Conservation (phyloP, 2,329 filamentous ascomycete species). For the Colletotrichum shisoi region DNA sequence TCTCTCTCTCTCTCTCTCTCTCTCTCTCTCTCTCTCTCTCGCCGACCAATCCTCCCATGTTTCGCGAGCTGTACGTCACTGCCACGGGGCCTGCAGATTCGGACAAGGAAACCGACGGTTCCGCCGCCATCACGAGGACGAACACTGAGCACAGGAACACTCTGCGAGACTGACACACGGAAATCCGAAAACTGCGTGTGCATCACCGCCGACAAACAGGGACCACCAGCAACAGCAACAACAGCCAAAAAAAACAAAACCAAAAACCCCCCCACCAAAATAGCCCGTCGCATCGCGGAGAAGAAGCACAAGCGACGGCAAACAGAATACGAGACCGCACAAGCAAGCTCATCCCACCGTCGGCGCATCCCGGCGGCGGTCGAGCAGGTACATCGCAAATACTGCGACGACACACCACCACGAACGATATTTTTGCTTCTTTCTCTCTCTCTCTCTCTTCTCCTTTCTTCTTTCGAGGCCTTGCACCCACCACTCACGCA, state of each 20-base stretch:
- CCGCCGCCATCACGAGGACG: neutral
- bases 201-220: neutral
- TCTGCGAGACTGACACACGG: slow-evolving; percentile 3
- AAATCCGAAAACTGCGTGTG: neutral
- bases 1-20: slow-evolving; percentile 2
- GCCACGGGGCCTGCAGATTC: slow-evolving; percentile 16
- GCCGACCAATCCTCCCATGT: slow-evolving; percentile 7
- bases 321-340: neutral
- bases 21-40: slow-evolving; percentile 5
- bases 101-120: slow-evolving; percentile 6
- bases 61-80: slow-evolving; percentile 32
- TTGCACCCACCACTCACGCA: slow-evolving; percentile 20
- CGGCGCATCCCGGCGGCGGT: neutral
- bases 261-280: too few relatives aligned
- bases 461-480: neutral
- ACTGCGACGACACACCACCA: neutral
- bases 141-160: neutral
- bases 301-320: slow-evolving; percentile 1
- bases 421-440: neutral
- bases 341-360: slow-evolving; percentile 11
- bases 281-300: too few relatives aligned
- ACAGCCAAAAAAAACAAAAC: too few relatives aligned
- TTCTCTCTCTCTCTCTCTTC: too few relatives aligned
- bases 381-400: too few relatives aligned
- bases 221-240: neutral